These are phyloP conservation scores for Gaertneriomyces sp. DNA, from an alignment of 192 early-diverging fungal species.

Conservation along the genomic window DNA sequence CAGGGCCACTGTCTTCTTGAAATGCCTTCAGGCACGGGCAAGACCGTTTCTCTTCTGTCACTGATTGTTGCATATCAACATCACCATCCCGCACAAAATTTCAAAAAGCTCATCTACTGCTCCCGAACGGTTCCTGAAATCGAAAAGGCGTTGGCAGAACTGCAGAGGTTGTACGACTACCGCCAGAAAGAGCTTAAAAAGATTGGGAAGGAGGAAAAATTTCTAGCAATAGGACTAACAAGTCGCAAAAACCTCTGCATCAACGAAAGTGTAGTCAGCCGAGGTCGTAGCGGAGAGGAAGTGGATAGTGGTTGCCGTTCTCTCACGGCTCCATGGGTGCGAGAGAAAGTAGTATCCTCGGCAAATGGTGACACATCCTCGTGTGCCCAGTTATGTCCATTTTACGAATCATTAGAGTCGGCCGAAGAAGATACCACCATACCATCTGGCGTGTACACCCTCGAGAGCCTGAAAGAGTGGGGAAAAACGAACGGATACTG, in stretches of 20 bases:
- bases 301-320: slow-evolving; percentile 90
- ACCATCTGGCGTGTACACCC: slow-evolving; percentile 88
- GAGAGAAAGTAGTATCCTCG: slow-evolving; percentile 51
- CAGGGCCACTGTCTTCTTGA: slow-evolving; percentile 95
- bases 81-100: slow-evolving; percentile 75
- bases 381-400: background rate
- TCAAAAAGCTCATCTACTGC: slow-evolving; percentile 96
- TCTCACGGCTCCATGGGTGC: slow-evolving; percentile 91
- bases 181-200: slow-evolving; percentile 38
- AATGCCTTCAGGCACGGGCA: slow-evolving; percentile 99
- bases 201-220: slow-evolving; percentile 66
- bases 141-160: slow-evolving; percentile 96
- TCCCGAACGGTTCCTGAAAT: slow-evolving; percentile 99
- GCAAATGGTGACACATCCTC: too few species aligned
- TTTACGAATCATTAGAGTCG: slow-evolving; percentile 60
- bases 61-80: slow-evolving; percentile 94
- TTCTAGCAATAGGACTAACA: slow-evolving; percentile 90
- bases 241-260: slow-evolving; percentile 93
- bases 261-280: slow-evolving; percentile 79
- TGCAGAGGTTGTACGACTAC: slow-evolving; percentile 87
- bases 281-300: slow-evolving; percentile 78
- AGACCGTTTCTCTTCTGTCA: slow-evolving; percentile 92
- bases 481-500: slow-evolving; percentile 73
- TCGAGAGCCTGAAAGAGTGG: slow-evolving; percentile 88
- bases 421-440: slow-evolving; percentile 61